These are phyloP conservation scores for Neckera pumila DNA, from an alignment of 225 moss, liverwort and hornwort species.

Conservation along the genomic window DNA sequence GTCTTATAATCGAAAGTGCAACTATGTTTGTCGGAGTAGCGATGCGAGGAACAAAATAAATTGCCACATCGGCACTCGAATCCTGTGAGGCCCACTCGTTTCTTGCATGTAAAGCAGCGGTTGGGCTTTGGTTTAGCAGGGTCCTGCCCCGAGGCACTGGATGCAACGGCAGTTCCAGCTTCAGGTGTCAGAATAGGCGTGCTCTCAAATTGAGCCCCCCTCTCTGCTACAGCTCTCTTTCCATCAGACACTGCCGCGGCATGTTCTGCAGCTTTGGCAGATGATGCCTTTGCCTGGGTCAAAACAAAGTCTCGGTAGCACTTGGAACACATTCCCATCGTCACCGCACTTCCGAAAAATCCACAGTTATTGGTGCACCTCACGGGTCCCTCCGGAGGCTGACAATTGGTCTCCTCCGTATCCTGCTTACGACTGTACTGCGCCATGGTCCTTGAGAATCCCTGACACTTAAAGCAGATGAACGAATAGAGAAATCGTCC, in stretches of 20 bases:
- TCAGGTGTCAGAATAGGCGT: not conserved
- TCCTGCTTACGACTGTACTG: constrained; percentile 95
- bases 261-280: constrained; percentile 29
- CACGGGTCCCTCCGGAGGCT: constrained; percentile 86
- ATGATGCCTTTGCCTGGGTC: constrained; percentile 63
- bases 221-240: not conserved
- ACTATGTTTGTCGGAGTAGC: constrained; percentile 85
- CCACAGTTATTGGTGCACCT: constrained; percentile 90
- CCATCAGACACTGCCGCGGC: not conserved
- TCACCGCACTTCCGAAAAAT: constrained; percentile 81
- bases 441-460: constrained; percentile 35
- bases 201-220: not conserved
- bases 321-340: constrained; percentile 71
- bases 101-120: constrained; percentile 86
- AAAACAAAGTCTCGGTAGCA: constrained; percentile 79
- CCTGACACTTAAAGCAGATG: not conserved
- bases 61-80: constrained; percentile 91
- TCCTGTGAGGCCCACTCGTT: constrained; percentile 68
- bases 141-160: constrained; percentile 20
- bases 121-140: constrained; percentile 27
- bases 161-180: constrained; percentile 10
- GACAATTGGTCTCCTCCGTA: constrained; percentile 83
- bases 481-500: not conserved
- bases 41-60: constrained; percentile 66
- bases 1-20: constrained; percentile 84